Conservation (phyloP, 441 rosid genomes). For the Dalechampia spathulata region DNA sequence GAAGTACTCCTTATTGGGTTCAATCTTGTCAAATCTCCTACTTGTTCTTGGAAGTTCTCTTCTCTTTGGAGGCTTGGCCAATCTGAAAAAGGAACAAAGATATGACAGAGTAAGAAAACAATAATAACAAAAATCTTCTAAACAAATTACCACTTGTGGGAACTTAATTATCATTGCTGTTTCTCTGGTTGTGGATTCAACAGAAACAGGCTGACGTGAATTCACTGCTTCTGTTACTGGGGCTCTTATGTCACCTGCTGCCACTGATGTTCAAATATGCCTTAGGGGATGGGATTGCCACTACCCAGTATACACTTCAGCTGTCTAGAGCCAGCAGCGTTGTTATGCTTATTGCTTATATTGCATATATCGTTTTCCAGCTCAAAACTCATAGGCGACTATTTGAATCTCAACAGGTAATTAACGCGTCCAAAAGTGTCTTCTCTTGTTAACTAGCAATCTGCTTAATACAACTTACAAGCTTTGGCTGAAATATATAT, state of each 20-base stretch:
- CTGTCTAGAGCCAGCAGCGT: conserved; percentile 74
- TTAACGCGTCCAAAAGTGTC: too few species aligned
- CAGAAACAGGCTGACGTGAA: conserved; percentile 93
- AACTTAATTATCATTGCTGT: too few species aligned
- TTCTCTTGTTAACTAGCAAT: too few species aligned
- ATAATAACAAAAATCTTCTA: background rate
- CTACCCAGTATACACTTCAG: conserved; percentile 27
- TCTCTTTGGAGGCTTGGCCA: conserved; percentile 82
- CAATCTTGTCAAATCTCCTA: conserved; percentile 87
- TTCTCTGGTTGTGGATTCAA: background rate
- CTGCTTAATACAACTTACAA: too few species aligned
- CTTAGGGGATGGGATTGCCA: conserved; percentile 6
- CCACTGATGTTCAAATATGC: conserved; percentile 51
- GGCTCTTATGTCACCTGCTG: conserved; percentile 56
- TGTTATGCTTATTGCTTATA: conserved; percentile 61
- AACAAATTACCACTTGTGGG: too few species aligned
- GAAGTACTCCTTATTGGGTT: conserved; percentile 83
- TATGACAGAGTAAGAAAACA: conserved; percentile 56
- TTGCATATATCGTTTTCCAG: conserved; percentile 63
- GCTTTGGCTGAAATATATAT: background rate
- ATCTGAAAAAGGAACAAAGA: conserved; percentile 53
- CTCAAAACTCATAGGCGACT: conserved; percentile 56
- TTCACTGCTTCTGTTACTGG: conserved; percentile 52
- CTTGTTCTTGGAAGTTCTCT: conserved; percentile 92
- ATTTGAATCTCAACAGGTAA: conserved; percentile 58